Conservation (phyloP, 495 filamentous ascomycete genomes). For the Gamarada debralockiae region DNA sequence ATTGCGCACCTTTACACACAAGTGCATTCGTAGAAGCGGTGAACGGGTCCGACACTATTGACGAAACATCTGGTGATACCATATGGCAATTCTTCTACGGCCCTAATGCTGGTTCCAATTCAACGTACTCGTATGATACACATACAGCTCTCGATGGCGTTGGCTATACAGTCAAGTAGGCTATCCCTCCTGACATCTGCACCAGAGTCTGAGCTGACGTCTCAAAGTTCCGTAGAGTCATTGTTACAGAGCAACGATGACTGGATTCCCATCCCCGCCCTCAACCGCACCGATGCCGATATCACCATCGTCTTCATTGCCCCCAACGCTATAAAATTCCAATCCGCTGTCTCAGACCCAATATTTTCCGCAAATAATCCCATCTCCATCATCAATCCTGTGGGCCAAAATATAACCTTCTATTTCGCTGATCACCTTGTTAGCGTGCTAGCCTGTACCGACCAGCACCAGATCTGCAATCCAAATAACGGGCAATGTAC, state of each 20-base stretch:
- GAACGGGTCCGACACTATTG: not conserved
- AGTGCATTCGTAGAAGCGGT: not conserved
- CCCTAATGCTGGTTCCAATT: no score
- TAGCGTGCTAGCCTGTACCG: constrained; percentile 22
- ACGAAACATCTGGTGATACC: not conserved
- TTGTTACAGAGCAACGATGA: not conserved
- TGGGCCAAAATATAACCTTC: not conserved
- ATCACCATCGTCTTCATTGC: constrained; percentile 26
- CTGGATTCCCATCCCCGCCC: not conserved
- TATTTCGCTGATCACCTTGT: not conserved
- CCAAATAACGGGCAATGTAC: not conserved
- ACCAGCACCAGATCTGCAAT: constrained; percentile 28
- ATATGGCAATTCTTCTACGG: not conserved
- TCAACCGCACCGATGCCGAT: constrained; percentile 29
- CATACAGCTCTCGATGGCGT: not conserved
- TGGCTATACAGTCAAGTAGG: constrained; percentile 2
- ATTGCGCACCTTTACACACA: constrained; percentile 20
- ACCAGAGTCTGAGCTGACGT: not conserved
- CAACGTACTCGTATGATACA: not conserved
- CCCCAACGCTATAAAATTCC: constrained; percentile 23
- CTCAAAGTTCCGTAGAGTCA: not conserved
- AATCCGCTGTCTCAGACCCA: constrained; percentile 21
- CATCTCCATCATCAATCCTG: not conserved
- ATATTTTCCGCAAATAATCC: constrained; percentile 19
- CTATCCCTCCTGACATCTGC: not conserved